These are phyloP conservation scores for Phytopythium chamaehyphon DNA, from an alignment of 352 stramenopile genomes.

Conservation along the genomic window DNA sequence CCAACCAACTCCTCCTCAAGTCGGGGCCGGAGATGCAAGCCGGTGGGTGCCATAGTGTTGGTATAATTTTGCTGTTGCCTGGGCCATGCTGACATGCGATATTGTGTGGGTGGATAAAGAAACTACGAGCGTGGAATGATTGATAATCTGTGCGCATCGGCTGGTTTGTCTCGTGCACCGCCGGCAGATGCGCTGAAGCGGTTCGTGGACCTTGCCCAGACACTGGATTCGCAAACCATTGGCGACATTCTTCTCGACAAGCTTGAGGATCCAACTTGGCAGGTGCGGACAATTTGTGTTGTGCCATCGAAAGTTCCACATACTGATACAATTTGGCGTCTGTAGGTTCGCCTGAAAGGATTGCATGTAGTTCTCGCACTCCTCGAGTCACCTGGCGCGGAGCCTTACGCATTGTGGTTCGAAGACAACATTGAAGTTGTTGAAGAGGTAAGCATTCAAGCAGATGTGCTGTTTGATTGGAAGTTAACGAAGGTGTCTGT, in stretches of 20 bases:
- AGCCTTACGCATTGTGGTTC: conserved; percentile 75
- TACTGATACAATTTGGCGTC: too few species aligned
- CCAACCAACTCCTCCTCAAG: conserved; percentile 57
- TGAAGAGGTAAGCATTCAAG: conserved; percentile 70
- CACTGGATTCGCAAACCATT: conserved; percentile 78
- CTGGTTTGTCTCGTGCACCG: conserved; percentile 67
- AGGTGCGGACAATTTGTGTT: conserved; percentile 18
- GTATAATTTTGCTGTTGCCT: not conserved
- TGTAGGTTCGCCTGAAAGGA: conserved; percentile 73
- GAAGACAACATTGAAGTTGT: conserved; percentile 82
- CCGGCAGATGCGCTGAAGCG: conserved; percentile 74
- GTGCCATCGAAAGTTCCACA: too few species aligned
- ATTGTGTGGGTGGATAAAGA: conserved; percentile 16
- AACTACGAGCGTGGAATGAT: conserved; percentile 87
- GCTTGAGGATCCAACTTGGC: conserved; percentile 79
- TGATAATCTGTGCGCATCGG: conserved; percentile 75
- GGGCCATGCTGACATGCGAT: not conserved
- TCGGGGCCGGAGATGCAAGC: conserved; percentile 69
- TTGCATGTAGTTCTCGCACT: conserved; percentile 76
- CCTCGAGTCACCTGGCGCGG: conserved; percentile 59
- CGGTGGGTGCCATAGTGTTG: conserved; percentile 25
- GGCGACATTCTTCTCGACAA: conserved; percentile 86
- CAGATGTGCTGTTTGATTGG: too few species aligned
- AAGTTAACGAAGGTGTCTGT: too few species aligned
- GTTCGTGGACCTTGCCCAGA: conserved; percentile 86